A percentile compares a stretch with the other conserved stretches of the same genome.
These are phyloP conservation scores for Auriscalpium microsporum DNA, from an alignment of 768 basidiomycete species.

Conservation along the genomic window DNA sequence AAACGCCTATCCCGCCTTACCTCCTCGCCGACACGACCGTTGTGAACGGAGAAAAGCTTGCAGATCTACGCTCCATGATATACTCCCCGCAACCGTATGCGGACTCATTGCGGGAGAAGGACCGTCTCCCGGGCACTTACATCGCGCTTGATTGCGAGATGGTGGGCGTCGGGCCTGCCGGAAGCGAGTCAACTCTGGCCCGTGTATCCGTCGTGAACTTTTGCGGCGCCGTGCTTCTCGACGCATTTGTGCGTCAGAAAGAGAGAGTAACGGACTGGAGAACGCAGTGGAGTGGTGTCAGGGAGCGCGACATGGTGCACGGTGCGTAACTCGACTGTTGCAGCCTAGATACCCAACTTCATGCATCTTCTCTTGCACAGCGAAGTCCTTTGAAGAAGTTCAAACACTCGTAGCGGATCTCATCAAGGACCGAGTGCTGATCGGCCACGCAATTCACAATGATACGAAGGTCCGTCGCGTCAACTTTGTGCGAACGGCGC, in stretches of 20 bases:
- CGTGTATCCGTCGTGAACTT: slow-evolving; percentile 89
- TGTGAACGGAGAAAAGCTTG: not conserved
- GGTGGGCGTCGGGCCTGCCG: slow-evolving; percentile 89
- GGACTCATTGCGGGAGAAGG: slow-evolving; percentile 5
- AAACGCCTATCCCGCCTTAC: not conserved
- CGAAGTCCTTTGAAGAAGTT: slow-evolving; percentile 69
- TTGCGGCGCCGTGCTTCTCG: slow-evolving; percentile 69
- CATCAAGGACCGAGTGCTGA: slow-evolving; percentile 66
- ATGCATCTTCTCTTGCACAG: slow-evolving; percentile 27
- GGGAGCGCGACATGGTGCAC: slow-evolving; percentile 61
- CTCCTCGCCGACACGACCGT: not conserved
- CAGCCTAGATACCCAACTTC: not conserved
- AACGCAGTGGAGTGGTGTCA: slow-evolving; percentile 82
- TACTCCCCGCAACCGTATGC: slow-evolving; percentile 24
- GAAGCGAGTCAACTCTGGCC: slow-evolving; percentile 75
- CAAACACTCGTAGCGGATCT: slow-evolving; percentile 73
- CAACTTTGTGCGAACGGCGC: not conserved
- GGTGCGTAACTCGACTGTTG: slow-evolving; percentile 32
- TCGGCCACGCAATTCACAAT: slow-evolving; percentile 89
- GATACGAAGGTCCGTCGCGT: slow-evolving; percentile 64
- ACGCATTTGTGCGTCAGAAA: slow-evolving; percentile 78
- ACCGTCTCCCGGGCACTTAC: slow-evolving; percentile 48
- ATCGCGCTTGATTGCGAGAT: slow-evolving; percentile 94
- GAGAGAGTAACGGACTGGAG: slow-evolving; percentile 90
- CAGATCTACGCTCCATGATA: slow-evolving; percentile 4